Conservation (phyloP, 108 stramenopile species). For the Cyclotella kingstonii region DNA sequence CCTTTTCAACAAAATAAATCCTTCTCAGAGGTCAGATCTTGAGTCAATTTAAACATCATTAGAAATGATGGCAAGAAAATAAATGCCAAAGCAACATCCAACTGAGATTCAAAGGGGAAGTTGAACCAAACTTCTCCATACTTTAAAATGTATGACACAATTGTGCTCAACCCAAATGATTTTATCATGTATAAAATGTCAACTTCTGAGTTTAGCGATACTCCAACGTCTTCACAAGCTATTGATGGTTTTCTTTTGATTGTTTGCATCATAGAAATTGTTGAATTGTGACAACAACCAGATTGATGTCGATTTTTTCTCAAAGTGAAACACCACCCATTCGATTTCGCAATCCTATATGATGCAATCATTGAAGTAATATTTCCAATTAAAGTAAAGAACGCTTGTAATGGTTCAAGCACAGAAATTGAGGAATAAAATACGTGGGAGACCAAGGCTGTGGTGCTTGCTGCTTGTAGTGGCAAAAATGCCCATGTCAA, state of each 20-base stretch:
- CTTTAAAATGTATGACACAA: constrained; percentile 71
- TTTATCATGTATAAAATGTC: constrained; percentile 76
- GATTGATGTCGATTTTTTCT: constrained; percentile 12
- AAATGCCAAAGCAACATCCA: constrained; percentile 52
- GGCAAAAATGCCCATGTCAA: constrained; percentile 92
- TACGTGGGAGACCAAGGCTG: constrained; percentile 90
- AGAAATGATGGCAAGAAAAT: constrained; percentile 65
- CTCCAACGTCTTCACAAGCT: constrained; percentile 81
- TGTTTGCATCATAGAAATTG: background rate
- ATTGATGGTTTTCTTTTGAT: constrained; percentile 53
- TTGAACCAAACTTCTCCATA: constrained; percentile 76
- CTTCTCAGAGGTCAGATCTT: too few species aligned
- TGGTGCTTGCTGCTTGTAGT: constrained; percentile 84
- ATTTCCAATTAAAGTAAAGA: constrained; percentile 78
- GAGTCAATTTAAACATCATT: constrained; percentile 85
- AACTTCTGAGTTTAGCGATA: constrained; percentile 58
- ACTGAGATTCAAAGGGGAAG: constrained; percentile 71
- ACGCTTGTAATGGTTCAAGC: constrained; percentile 85
- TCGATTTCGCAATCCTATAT: constrained; percentile 69
- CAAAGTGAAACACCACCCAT: constrained; percentile 62
- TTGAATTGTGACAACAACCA: background rate
- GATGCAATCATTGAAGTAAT: constrained; percentile 75
- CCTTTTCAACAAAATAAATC: too few species aligned
- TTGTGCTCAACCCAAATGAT: constrained; percentile 70
- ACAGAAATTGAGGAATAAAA: constrained; percentile 86